Evolutionary conservation across 1,284 basidiomycete genomes (phyloP).

Genomic region (Apiotrichum veenhuisii): DNA sequence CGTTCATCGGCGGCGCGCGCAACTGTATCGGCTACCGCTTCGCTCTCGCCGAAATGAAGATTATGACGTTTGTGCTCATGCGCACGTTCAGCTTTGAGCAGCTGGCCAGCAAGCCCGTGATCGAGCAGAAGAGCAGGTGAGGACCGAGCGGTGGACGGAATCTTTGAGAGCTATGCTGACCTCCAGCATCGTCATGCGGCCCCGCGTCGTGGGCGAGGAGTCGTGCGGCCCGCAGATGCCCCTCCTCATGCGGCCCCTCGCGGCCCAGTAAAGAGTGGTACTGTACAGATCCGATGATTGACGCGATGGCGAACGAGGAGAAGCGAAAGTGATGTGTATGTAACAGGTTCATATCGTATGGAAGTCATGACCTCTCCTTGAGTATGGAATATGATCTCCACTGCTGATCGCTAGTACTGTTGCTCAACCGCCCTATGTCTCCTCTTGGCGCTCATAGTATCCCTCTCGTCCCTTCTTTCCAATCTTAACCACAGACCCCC

Average conservation of each 20-base stretch:
- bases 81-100: constrained; percentile 59
- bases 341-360: background rate
- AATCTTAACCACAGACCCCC: no score
- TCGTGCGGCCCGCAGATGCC: constrained; percentile 46
- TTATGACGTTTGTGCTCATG: constrained; percentile 58
- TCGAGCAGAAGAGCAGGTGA: constrained; percentile 23
- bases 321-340: background rate
- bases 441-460: no score
- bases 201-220: constrained; percentile 42
- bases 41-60: constrained; percentile 64
- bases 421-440: no score
- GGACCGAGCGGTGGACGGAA: no score
- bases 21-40: constrained; percentile 71
- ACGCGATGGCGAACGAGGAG: background rate
- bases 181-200: constrained; percentile 44
- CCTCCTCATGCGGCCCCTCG: constrained; percentile 24
- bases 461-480: no score
- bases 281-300: background rate
- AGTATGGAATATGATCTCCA: no score
- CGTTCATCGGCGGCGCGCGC: constrained; percentile 64
- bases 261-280: background rate
- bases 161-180: background rate
- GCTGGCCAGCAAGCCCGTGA: constrained; percentile 40
- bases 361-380: background rate
- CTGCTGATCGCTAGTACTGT: no score